Evolutionary conservation across 2,329 filamentous ascomycete genomes (phyloP).

Genomic region (Trichoderma afroharzianum): DNA sequence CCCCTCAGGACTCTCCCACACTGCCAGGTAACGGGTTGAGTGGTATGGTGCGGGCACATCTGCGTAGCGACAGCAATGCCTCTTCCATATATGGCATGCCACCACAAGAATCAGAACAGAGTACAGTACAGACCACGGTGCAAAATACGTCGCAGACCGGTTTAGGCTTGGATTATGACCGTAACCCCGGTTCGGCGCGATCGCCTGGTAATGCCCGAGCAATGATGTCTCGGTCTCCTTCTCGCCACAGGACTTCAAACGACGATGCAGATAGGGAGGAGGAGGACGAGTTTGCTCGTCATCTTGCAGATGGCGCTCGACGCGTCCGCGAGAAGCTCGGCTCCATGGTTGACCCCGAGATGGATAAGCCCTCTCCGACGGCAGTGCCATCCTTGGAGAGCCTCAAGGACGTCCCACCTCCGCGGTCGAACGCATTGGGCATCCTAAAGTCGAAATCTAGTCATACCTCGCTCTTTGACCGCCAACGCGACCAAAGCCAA

Average conservation of each 20-base stretch:
- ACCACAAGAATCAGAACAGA: background rate
- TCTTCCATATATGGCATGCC: conserved; percentile 68
- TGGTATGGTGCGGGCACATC: conserved; percentile 78
- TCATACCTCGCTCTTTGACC: conserved; percentile 58
- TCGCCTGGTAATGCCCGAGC: background rate
- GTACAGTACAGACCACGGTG: background rate
- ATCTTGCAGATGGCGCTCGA: conserved; percentile 66
- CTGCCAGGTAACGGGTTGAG: conserved; percentile 68
- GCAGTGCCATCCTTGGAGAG: conserved; percentile 35
- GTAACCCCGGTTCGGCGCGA: background rate
- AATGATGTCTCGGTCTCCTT: conserved; percentile 14
- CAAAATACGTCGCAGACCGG: background rate
- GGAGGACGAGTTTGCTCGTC: conserved; percentile 70
- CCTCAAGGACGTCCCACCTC: conserved; percentile 29
- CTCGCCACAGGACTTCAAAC: background rate
- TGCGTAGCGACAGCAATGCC: conserved; percentile 74
- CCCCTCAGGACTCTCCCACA: conserved; percentile 69
- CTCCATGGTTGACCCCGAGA: conserved; percentile 63
- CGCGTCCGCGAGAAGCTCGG: conserved; percentile 71
- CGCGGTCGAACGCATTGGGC: conserved; percentile 56
- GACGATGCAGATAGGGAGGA: conserved; percentile 40
- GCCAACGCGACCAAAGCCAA: conserved; percentile 39
- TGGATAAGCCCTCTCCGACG: conserved; percentile 31
- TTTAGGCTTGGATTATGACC: background rate
- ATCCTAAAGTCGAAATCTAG: conserved; percentile 66